Base-by-base conservation (phyloP, 106 monocot species). In the Narthecium ossifragum region DNA sequence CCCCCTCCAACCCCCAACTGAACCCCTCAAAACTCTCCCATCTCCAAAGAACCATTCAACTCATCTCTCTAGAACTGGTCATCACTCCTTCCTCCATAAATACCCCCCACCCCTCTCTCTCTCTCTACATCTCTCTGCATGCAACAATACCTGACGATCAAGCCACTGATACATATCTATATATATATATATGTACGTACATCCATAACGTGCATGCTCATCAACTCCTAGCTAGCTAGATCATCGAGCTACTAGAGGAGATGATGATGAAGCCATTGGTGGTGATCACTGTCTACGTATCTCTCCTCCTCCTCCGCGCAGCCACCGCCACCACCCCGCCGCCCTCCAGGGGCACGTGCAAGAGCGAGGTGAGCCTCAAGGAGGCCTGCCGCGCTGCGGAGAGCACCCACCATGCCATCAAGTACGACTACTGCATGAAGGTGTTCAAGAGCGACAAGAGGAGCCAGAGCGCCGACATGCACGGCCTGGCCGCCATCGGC, bases 341-440 rank as follows among this genome's bases (percentile, higher is more conserved):
- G 2, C 55, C 47, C 18, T 28, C 30, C 26, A 11, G 15, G 3
- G 61, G 51, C 5, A 59, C 65, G 0, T 80, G 80, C 67, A 59
- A 39, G 27, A 18, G 24, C 0, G 43, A 33, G 25, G 57, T 67
- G 2, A 15, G n/a, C 17, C 14, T 51, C 26, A 29, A 57, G 52
- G 71, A 74, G 28, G 70, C 71, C 46, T n/a, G n/a, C n/a, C n/a
- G n/a, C n/a, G 14, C 22, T 0, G 43, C 36, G 25, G 57, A 66
- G 2, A 15, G n/a, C 17, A 21, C 52, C 26, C 29, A 57, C 55
- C 75, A 74, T 28, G 70, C 71, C 46, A 48, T 75, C 43, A 31
- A 75, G 49, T 59, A 54, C 71, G 36, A 50, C 37, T 59, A 66
- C 13, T 80, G 80, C 46, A 31, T 72, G 1, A 0, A 24, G n/a